Evolutionary conservation across 2,329 filamentous ascomycete genomes (phyloP).

Genomic region (Botrytis porri): DNA sequence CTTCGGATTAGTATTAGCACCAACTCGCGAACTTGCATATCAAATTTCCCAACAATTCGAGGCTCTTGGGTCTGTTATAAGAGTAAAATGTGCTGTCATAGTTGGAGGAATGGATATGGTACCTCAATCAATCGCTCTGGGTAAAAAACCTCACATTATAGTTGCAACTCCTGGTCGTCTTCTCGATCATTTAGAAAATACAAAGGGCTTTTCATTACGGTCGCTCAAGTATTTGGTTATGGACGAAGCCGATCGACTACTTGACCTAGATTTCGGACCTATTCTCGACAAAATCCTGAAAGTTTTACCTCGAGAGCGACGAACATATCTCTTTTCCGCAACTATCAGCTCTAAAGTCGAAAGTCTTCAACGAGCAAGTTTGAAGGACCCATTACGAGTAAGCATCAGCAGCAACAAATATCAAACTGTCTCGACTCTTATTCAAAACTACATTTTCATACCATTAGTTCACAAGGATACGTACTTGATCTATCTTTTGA

Average conservation of each 20-base stretch:
- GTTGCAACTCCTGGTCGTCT: constrained; percentile 89
- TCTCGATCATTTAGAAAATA: constrained; percentile 92
- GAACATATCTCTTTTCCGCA: constrained; percentile 88
- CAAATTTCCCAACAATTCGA: constrained; percentile 90
- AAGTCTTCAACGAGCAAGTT: constrained; percentile 81
- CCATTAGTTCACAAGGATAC: constrained; percentile 86
- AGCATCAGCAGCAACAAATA: constrained; percentile 81
- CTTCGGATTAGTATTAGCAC: constrained; percentile 87
- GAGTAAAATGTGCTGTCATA: constrained; percentile 80
- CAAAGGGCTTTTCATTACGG: constrained; percentile 87
- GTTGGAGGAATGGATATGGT: constrained; percentile 97
- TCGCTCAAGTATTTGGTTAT: constrained; percentile 85
- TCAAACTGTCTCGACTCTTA: constrained; percentile 84
- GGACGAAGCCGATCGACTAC: constrained; percentile 87
- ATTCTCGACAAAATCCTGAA: constrained; percentile 91
- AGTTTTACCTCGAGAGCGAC: constrained; percentile 72
- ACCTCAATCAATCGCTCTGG: constrained; percentile 81
- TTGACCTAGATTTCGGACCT: constrained; percentile 92
- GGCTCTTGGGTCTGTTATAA: constrained; percentile 80
- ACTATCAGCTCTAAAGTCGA: constrained; percentile 95
- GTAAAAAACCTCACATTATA: constrained; percentile 93
- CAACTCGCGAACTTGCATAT: constrained; percentile 87
- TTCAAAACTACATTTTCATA: constrained; percentile 84
- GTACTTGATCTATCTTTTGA: constrained; percentile 81
- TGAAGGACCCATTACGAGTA: constrained; percentile 80